A percentile compares a stretch with the other conserved stretches of the same genome.
phyloP scores from a whole-genome alignment of 352 stramenopile species.

The Phytopythium montanum region DNA sequence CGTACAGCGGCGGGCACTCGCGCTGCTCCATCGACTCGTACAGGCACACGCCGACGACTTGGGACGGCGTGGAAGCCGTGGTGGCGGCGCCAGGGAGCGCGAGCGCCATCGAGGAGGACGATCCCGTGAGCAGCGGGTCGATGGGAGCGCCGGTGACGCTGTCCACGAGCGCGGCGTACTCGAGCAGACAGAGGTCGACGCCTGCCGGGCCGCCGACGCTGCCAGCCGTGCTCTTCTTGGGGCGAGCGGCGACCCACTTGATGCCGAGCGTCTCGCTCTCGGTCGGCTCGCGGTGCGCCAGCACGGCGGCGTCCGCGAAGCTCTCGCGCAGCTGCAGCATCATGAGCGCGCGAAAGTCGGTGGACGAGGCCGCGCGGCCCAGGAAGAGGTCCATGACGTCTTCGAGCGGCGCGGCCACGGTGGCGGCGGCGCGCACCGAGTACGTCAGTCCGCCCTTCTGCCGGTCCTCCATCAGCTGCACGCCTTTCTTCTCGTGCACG shows the following conservation, averaged over 20 bases:
- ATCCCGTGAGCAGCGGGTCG: slow-evolving; percentile 19
- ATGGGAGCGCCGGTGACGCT: slow-evolving; percentile 39
- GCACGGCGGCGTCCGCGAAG: slow-evolving; percentile 66
- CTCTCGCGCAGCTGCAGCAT: slow-evolving; percentile 70
- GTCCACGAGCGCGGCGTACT: slow-evolving; percentile 73
- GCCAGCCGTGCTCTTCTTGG: slow-evolving; percentile 56
- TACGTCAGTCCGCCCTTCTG: slow-evolving; percentile 82
- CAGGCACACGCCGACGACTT: slow-evolving; percentile 51
- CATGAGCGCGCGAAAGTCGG: slow-evolving; percentile 68
- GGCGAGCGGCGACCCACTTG: slow-evolving; percentile 72
- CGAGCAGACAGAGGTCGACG: slow-evolving; percentile 67
- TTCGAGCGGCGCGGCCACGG: slow-evolving; percentile 55
- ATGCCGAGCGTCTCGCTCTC: slow-evolving; percentile 75
- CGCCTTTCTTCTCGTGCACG: slow-evolving; percentile 64
- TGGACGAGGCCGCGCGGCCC: slow-evolving; percentile 31
- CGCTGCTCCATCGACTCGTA: slow-evolving; percentile 81
- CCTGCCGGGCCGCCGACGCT: slow-evolving; percentile 39
- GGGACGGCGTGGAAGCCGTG: not conserved
- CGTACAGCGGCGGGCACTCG: slow-evolving; percentile 64
- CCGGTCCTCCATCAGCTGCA: slow-evolving; percentile 70
- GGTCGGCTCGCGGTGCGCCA: slow-evolving; percentile 73
- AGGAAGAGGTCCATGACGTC: slow-evolving; percentile 84
- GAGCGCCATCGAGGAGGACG: not conserved
- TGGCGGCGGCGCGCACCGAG: slow-evolving; percentile 59
- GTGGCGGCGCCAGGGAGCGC: too few species aligned